A percentile compares a stretch with the other conserved stretches of the same genome.
These are phyloP conservation scores for Yamagishiella unicocca DNA, from an alignment of 139 green algal species.

Conservation along the genomic window DNA sequence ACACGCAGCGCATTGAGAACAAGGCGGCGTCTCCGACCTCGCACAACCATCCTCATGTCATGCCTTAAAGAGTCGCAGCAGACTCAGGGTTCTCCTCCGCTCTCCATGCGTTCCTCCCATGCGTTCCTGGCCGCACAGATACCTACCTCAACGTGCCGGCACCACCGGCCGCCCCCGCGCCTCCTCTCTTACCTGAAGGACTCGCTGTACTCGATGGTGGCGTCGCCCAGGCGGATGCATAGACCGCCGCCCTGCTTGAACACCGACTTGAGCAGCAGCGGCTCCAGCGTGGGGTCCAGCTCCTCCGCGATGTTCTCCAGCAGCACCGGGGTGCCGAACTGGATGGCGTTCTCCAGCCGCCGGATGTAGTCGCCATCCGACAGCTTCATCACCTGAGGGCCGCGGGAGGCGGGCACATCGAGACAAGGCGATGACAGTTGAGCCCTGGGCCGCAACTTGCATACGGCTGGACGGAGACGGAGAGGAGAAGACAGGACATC, in stretches of 20 bases:
- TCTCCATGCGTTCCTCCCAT: too few relatives aligned
- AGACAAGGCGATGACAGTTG: neutral
- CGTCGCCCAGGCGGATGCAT: conserved; percentile 81
- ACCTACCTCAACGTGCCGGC: too few relatives aligned
- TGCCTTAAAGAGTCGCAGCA: too few relatives aligned
- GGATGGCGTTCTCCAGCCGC: conserved; percentile 77
- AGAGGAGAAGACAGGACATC: too few relatives aligned
- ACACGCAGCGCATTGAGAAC: neutral
- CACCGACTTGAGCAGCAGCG: conserved; percentile 77
- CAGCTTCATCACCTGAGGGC: conserved; percentile 70
- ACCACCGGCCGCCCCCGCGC: too few relatives aligned
- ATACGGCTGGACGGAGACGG: too few relatives aligned
- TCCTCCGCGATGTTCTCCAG: conserved; percentile 82
- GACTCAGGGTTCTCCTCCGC: too few relatives aligned
- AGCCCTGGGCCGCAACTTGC: too few relatives aligned
- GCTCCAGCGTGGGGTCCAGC: conserved; percentile 86
- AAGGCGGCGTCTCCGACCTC: too few relatives aligned
- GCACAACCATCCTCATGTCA: too few relatives aligned
- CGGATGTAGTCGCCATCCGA: conserved; percentile 78
- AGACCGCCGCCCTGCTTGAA: conserved; percentile 76
- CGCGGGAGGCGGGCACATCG: too few relatives aligned
- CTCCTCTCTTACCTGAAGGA: conserved; percentile 74
- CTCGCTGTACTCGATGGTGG: conserved; percentile 79
- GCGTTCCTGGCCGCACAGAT: too few relatives aligned
- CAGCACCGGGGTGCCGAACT: conserved; percentile 78